Conservation (phyloP, 768 basidiomycete species). For the Pleurotus salmoneostramineus region DNA sequence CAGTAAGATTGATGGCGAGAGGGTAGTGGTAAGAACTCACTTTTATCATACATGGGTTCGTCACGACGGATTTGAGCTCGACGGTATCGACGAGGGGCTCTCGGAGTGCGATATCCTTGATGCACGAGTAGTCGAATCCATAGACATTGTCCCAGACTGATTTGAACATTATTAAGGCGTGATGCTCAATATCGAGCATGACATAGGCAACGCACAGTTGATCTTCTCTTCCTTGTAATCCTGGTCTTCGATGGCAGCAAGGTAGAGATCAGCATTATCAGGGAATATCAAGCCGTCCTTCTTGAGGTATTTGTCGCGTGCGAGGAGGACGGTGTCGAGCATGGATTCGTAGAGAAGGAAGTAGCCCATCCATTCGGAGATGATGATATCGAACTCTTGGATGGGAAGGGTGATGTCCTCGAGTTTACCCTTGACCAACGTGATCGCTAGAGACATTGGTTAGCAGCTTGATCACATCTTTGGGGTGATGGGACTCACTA, state of each 20-base stretch:
- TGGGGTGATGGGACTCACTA: conserved; percentile 48
- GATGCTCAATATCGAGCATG: conserved; percentile 3
- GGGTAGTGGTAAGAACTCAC: conserved; percentile 29
- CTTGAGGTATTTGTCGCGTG: conserved; percentile 95
- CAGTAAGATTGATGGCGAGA: background rate
- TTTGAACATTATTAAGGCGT: background rate
- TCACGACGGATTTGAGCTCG: conserved; percentile 92
- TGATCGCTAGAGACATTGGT: conserved; percentile 61
- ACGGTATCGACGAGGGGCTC: conserved; percentile 99
- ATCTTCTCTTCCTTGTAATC: conserved; percentile 99
- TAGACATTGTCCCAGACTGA: conserved; percentile 99
- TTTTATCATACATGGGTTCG: conserved; percentile 88
- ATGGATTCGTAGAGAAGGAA: conserved; percentile 99
- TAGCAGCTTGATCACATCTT: conserved; percentile 8
- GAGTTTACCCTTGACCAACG: conserved; percentile 96
- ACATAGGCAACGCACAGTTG: conserved; percentile 67
- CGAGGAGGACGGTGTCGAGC: conserved; percentile 96
- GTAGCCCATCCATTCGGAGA: conserved; percentile 99
- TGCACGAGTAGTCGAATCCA: conserved; percentile 98
- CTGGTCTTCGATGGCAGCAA: conserved; percentile 98
- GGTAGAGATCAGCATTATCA: conserved; percentile 85
- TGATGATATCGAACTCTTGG: conserved; percentile 94
- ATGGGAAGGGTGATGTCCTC: conserved; percentile 90
- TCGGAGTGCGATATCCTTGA: conserved; percentile 95
- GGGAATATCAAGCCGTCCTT: conserved; percentile 92